Conservation (phyloP, 169 alveolate species). For the Plasmodium coatneyi region DNA sequence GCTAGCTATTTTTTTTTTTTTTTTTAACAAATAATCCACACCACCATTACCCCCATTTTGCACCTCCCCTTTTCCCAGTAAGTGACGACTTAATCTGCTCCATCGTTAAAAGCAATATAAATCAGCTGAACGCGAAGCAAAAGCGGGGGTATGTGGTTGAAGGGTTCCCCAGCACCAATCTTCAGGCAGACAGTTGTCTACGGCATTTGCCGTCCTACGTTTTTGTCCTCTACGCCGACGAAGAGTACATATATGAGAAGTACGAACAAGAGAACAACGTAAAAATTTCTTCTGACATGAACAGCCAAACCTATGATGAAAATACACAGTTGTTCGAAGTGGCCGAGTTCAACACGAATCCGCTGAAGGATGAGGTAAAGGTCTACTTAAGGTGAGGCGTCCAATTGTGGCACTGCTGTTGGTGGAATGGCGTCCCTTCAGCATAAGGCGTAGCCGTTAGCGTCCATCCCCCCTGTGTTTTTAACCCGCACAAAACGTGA, state of each 20-base stretch:
- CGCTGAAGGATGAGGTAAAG: constrained; percentile 34
- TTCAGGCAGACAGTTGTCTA: constrained; percentile 57
- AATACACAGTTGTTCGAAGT: constrained; percentile 9
- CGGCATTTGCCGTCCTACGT: constrained; percentile 49
- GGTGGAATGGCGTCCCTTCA: background rate
- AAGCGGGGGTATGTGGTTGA: constrained; percentile 49
- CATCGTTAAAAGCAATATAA: constrained; percentile 29
- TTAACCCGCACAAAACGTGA: background rate
- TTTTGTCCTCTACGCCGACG: constrained; percentile 53
- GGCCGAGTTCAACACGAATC: constrained; percentile 4
- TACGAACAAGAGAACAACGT: constrained; percentile 42
- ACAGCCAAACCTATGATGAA: constrained; percentile 12
- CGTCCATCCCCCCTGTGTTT: background rate
- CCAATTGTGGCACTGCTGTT: background rate
- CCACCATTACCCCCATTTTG: background rate
- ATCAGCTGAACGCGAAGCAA: constrained; percentile 33
- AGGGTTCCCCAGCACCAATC: constrained; percentile 45
- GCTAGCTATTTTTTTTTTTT: background rate
- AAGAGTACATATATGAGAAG: constrained; percentile 53
- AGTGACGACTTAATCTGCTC: constrained; percentile 41
- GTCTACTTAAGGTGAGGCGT: constrained; percentile 41
- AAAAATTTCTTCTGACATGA: background rate
- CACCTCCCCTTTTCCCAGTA: constrained; percentile 3
- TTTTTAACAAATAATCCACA: background rate
- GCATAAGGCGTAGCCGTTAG: background rate